Percentiles rank a stretch among this genome's conserved stretches.
phyloP scores from a whole-genome alignment of 208 protist genomes.

The Jaenimonas drosophilae region DNA sequence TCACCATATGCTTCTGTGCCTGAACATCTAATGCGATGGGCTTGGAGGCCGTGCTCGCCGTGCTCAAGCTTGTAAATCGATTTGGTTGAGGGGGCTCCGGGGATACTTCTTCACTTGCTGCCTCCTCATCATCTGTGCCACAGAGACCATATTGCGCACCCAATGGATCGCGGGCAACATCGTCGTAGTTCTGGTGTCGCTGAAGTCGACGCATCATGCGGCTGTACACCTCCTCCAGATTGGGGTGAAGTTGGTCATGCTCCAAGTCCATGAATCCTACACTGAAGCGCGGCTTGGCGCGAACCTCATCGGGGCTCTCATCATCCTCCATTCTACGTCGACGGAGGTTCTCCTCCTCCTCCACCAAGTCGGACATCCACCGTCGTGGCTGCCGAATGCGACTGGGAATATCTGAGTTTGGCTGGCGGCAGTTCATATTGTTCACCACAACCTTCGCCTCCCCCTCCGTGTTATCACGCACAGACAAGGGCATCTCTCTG shows the following conservation, averaged over 20 bases:
- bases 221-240: slow-evolving; percentile 64
- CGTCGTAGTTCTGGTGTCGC: slow-evolving; percentile 70
- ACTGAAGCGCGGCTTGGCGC: background rate
- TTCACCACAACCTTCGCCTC: slow-evolving; percentile 1
- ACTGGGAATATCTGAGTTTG: background rate
- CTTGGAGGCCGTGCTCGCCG: too few species aligned
- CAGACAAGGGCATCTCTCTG: too few species aligned
- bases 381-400: background rate
- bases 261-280: too few species aligned
- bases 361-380: background rate
- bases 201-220: slow-evolving; percentile 83
- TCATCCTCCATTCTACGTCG: background rate
- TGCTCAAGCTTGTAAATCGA: too few species aligned
- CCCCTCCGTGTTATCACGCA: too few species aligned
- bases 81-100: too few species aligned
- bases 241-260: slow-evolving; percentile 36
- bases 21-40: too few species aligned
- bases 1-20: too few species aligned
- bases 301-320: background rate
- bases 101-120: background rate
- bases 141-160: slow-evolving; percentile 60
- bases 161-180: slow-evolving; percentile 29
- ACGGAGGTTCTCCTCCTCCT: background rate
- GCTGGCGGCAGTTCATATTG: slow-evolving; percentile 2
- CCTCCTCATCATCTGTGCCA: slow-evolving; percentile 10